Evolutionary conservation across 805 yeast species (phyloP), one percentile per base, ranked within the genome.

Genomic region (Barnettozyma siamensis): DNA sequence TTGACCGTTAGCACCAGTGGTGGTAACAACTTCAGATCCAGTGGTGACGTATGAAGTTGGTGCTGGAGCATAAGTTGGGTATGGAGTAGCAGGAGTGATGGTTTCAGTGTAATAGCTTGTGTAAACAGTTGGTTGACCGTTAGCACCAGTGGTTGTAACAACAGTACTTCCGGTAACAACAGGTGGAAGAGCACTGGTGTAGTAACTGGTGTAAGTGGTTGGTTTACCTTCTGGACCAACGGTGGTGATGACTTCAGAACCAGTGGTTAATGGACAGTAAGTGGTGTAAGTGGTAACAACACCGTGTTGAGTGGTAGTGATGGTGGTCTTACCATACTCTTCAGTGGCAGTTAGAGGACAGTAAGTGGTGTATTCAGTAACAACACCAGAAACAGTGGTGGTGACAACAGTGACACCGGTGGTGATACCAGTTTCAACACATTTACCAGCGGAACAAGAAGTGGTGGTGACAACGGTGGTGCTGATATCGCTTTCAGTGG

Each of bases 161-260:
- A 21, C 30, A 7, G 20, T n/a, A 5, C 44, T 37, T 2, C 33
- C 15, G 13, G 45, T 41, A 16, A 38, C 27, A 16, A 38, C 33
- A 24, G 44, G 34, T 21, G 32, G 19, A 16, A 37, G 35, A 10
- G 43, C 38, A 6, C 35, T 33, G 11, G 33, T 32, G 44, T 37
- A 28, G 31, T 24, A 11, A 42, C 33, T 16, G 45, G 36, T 12
- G 33, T 37, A 30, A 44, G 39, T 16, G 5, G 17, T 30, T 30
- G 33, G 10, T 30, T 26, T 26, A 11, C n/a, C 29, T 8, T 26
- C 29, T 11, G 29, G 29, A 8, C 29, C 29, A 26, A 13, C n/a
- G 11, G 33, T 30, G 8, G 18, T 18, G 10, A 9, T 15, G 18
- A 15, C 18, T 26, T 26, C 29, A 11, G 29, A 30, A 30, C 18